Conservation (phyloP, 2,329 filamentous ascomycete species). For the Ascochyta clinopodiicola region DNA sequence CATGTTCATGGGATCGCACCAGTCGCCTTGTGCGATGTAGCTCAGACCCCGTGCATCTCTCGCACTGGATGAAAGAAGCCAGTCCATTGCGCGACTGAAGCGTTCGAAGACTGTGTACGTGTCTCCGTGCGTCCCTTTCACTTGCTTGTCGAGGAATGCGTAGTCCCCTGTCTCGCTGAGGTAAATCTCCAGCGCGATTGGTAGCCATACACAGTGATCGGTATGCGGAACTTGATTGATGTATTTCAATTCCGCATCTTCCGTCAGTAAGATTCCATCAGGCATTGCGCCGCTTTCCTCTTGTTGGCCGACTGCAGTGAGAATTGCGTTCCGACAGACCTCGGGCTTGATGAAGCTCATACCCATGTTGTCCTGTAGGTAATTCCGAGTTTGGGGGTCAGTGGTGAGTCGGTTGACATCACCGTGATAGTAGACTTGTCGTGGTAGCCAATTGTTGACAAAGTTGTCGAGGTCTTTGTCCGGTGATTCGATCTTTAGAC, state of each 20-base stretch:
- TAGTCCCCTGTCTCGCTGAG: conserved; percentile 64
- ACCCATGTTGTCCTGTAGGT: conserved; percentile 67
- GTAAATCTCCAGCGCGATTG: conserved; percentile 62
- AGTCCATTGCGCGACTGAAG: conserved; percentile 64
- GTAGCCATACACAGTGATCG: conserved; percentile 66
- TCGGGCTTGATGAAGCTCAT: conserved; percentile 64
- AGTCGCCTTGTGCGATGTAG: conserved; percentile 66
- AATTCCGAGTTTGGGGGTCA: conserved; percentile 66
- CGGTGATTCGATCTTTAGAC: conserved; percentile 60
- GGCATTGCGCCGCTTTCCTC: conserved; percentile 64
- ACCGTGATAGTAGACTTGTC: conserved; percentile 65
- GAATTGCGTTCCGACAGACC: conserved; percentile 57
- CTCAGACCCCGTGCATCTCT: conserved; percentile 62
- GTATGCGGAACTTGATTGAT: conserved; percentile 68
- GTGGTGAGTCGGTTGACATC: conserved; percentile 66
- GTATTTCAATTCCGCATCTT: conserved; percentile 65
- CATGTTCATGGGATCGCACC: conserved; percentile 69
- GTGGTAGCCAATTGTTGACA: conserved; percentile 65
- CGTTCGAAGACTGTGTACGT: conserved; percentile 61
- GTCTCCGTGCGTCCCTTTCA: conserved; percentile 54
- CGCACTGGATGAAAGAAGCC: conserved; percentile 54
- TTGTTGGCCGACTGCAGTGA: conserved; percentile 61
- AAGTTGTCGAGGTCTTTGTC: conserved; percentile 64
- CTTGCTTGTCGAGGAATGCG: conserved; percentile 54
- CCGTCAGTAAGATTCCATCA: conserved; percentile 61